Evolutionary conservation across 345 rosid genomes (phyloP), one percentile per base, ranked within the genome.

Genomic region (Raphanus raphanistrum): DNA sequence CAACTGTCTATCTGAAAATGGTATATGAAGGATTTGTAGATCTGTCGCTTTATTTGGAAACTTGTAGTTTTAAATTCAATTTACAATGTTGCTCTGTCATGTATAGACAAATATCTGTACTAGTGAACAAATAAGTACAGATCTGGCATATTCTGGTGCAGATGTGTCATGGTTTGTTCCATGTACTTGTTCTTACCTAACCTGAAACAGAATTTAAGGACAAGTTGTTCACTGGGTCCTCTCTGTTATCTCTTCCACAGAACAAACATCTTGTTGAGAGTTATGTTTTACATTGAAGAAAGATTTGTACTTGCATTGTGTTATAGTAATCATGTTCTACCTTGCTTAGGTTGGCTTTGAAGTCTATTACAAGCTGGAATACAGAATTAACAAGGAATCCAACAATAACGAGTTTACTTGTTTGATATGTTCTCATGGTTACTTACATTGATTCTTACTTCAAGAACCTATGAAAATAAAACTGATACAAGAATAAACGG

Each of bases 111-210:
- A 58, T 71, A 65, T 45, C 6, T 66, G 64, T 66, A 29, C 69
- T 60, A 7, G 60, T 28, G 52, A 54, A n/a, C 60, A 68, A 54
- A 41, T 17, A 52, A 27, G 57, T 66, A 11, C 28, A 50, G 27
- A 79, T 79, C 70, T 67, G 70, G 82, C 67, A 67, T 57, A 79
- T 67, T 79, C 48, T 62, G 66, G 70, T 68, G 55, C 28, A 62
- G 10, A 60, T 50, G 31, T 48, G 70, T 67, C 78, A 79, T 26
- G 17, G 70, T 68, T 73, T 68, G 66, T 73, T 79, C 74, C 78
- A 73, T 59, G 78, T 52, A 38, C 78, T 31, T 79, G 52, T 68
- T 73, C 71, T 62, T 25, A 79, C 82, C 78, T 73, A 73, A 79
- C 71, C 59, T 68, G 52, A 36, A 79, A 79, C 78, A 68, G 82